These are phyloP conservation scores for Cytospora mali DNA, from an alignment of 2,329 filamentous ascomycete species.

Conservation along the genomic window DNA sequence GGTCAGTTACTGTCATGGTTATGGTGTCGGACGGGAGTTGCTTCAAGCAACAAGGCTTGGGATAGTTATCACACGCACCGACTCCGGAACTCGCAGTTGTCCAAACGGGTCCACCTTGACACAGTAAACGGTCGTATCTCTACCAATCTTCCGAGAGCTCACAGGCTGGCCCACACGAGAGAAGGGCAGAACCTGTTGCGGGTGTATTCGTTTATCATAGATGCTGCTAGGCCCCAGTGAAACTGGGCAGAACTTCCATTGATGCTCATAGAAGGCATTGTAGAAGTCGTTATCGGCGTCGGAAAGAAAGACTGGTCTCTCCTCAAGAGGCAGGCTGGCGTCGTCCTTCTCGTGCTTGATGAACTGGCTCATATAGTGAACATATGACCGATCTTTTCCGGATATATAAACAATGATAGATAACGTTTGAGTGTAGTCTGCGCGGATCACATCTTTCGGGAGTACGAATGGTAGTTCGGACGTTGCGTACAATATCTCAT, in stretches of 20 bases:
- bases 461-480: too few species aligned
- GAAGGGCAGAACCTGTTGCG: slow-evolving; percentile 1
- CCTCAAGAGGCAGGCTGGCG: neutral
- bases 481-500: neutral
- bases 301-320: neutral
- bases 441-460: neutral
- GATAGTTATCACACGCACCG: too few species aligned
- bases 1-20: neutral
- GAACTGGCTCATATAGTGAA: neutral
- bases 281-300: neutral
- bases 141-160: too few species aligned
- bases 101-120: too few species aligned
- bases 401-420: slow-evolving; percentile 8
- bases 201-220: neutral
- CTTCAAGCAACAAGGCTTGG: too few species aligned
- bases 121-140: too few species aligned
- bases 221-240: neutral
- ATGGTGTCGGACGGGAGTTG: too few species aligned
- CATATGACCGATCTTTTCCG: neutral
- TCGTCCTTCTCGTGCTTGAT: neutral
- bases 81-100: too few species aligned
- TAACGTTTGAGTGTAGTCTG: neutral
- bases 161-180: too few species aligned
- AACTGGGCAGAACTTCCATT: slow-evolving; percentile 6
- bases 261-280: neutral